A percentile compares a stretch with the other conserved stretches of the same genome.
These are phyloP conservation scores for Symbiodinium natans DNA, from an alignment of 73 alveolate species.

Conservation along the genomic window DNA sequence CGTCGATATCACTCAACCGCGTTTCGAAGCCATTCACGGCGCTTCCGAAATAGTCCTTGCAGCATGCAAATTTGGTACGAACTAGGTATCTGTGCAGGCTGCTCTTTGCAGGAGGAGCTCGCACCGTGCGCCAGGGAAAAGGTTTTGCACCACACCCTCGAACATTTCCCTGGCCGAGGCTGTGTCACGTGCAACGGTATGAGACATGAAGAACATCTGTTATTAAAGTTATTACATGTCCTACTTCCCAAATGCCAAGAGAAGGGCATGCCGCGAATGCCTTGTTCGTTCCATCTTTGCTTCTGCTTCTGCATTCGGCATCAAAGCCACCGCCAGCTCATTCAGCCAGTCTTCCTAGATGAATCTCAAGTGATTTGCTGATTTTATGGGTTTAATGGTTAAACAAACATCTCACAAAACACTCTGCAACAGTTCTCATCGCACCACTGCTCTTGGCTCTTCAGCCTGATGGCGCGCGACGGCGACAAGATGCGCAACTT, in stretches of 20 bases:
- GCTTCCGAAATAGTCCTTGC: conserved; percentile 68
- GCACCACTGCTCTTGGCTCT: too few relatives aligned
- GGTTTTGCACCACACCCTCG: not conserved
- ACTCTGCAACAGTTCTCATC: too few relatives aligned
- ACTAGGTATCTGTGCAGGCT: not conserved
- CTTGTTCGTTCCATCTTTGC: not conserved
- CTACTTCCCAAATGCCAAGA: not conserved
- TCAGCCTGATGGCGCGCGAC: too few relatives aligned
- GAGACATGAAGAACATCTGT: too few relatives aligned
- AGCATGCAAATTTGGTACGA: too few relatives aligned
- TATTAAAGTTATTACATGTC: too few relatives aligned
- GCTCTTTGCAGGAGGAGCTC: not conserved
- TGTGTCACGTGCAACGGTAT: too few relatives aligned
- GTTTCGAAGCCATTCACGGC: conserved; percentile 88
- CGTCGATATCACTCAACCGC: not conserved
- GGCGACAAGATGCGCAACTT: not conserved
- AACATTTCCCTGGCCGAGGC: not conserved
- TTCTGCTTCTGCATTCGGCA: conserved; percentile 9
- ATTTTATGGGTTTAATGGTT: too few relatives aligned
- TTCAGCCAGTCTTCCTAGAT: conserved; percentile 22
- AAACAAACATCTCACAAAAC: too few relatives aligned
- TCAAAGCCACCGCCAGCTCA: not conserved
- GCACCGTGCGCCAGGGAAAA: not conserved
- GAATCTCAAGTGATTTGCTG: too few relatives aligned
- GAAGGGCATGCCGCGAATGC: not conserved